These are phyloP conservation scores for Fusarium oxysporum DNA, from an alignment of 2,329 filamentous ascomycete species.

Conservation along the genomic window DNA sequence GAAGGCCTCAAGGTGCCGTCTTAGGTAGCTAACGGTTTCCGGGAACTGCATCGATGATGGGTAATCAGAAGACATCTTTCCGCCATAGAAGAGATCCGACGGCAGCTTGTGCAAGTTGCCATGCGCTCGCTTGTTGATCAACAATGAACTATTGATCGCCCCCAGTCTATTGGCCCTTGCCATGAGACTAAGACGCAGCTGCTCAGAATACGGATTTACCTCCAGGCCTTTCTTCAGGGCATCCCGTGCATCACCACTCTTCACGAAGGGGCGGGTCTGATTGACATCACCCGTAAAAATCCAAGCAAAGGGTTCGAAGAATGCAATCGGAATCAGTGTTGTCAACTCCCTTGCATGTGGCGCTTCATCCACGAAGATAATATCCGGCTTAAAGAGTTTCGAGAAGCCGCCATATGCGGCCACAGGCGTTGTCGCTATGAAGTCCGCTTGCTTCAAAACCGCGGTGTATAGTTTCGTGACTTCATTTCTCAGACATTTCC, in stretches of 20 bases:
- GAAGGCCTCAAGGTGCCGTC: conserved; percentile 46
- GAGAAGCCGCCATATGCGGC: conserved; percentile 54
- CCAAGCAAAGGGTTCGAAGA: conserved; percentile 56
- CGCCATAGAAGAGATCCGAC: conserved; percentile 56
- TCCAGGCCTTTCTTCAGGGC: conserved; percentile 31
- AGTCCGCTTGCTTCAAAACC: conserved; percentile 55
- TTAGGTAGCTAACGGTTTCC: conserved; percentile 44
- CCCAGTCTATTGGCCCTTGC: conserved; percentile 51
- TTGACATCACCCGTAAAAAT: conserved; percentile 60
- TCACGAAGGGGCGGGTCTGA: conserved; percentile 58
- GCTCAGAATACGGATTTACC: conserved; percentile 49
- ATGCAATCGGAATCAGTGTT: conserved; percentile 58
- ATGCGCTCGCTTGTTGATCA: conserved; percentile 54
- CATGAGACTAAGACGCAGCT: conserved; percentile 53
- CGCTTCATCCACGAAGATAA: conserved; percentile 85
- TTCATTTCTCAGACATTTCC: conserved; percentile 47
- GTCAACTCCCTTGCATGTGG: conserved; percentile 60
- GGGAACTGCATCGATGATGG: conserved; percentile 42
- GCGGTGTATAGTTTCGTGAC: conserved; percentile 54
- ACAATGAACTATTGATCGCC: conserved; percentile 49
- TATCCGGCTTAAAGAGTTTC: conserved; percentile 77
- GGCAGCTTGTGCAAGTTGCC: conserved; percentile 56
- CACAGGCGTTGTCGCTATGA: conserved; percentile 60
- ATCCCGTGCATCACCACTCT: conserved; percentile 39
- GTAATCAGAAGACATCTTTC: conserved; percentile 53